Evolutionary conservation across 73 alveolate species (phyloP), one percentile per base, ranked within the genome.

Genomic region (Stentor roeselii): DNA sequence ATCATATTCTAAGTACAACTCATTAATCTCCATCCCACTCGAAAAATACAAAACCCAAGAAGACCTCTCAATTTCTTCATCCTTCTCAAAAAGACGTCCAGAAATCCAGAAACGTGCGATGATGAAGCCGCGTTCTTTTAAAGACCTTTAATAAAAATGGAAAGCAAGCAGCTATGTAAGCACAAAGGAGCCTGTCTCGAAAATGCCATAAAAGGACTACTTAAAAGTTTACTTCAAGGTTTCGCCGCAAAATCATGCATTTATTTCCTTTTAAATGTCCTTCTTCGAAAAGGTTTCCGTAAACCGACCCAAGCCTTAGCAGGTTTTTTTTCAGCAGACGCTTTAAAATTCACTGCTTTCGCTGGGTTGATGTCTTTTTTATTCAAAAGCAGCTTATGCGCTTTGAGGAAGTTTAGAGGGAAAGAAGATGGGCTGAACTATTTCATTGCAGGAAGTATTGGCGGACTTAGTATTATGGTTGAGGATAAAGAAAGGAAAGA

Each of bases 201-300:
- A 67, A 67, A 67, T 67, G 34, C 80, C 50, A 0, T 67, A 67
- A 67, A 32, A 67, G 80, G 80, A 36, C 37, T 67, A 21, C 41
- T 67, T 27, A 67, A 0, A 32, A 0, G 42, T 32, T 67, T 67
- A 21, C 37, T 67, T 30, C 80, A 67, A 67, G 37, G 80, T 32
- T 67, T 67, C 11, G 80, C 80, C 80, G 80, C 80, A 30, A 67
- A 67, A 40, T 67, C 80, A 30, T 21, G 2, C 27, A 21, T 67
- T n/a, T 40, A 67, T 32, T 21, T 67, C 37, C 41, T 67, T 1
- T 40, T 67, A 21, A 67, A 67, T 67, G n/a, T 67, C 34, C n/a
- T 67, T 21, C 80, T 67, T 21, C 80, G 80, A 67, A 67, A 34
- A 40, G 80, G 80, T 21, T 67, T 27, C 80, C n/a, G 80, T 27